phyloP scores from a whole-genome alignment of 2,329 filamentous ascomycete species.

The Alternaria ethzedia region DNA sequence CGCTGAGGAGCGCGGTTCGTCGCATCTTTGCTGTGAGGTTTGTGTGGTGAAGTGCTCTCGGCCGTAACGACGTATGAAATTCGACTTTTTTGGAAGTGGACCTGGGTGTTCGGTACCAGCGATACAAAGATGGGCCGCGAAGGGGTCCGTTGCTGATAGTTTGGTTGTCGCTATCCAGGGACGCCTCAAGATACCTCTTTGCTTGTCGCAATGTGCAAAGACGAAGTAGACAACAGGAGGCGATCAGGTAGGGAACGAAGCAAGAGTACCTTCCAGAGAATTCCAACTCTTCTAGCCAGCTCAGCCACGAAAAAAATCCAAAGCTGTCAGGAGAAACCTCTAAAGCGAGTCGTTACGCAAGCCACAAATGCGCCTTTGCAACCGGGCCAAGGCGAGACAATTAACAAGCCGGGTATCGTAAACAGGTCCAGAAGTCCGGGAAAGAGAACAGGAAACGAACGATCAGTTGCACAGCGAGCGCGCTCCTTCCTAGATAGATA shows the following conservation, averaged over 20 bases:
- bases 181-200: background rate
- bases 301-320: background rate
- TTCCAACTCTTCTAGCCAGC: background rate
- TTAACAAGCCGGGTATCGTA: background rate
- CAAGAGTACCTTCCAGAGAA: background rate
- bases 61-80: background rate
- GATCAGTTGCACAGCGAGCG: background rate
- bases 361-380: background rate
- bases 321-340: background rate
- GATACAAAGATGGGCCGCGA: background rate
- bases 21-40: constrained; percentile 6
- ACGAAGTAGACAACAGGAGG: background rate
- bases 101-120: background rate
- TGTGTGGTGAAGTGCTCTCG: background rate
- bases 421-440: background rate
- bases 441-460: background rate
- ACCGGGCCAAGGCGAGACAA: background rate
- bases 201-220: background rate
- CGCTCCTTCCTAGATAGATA: background rate
- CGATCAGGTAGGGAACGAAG: background rate
- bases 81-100: background rate
- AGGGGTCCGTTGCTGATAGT: background rate
- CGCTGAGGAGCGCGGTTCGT: background rate
- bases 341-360: constrained; percentile 1
- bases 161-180: background rate